A percentile compares a stretch with the other conserved stretches of the same genome.
Conservation (phyloP, 73 alveolate genomes). For the Uronychia setigera region DNA sequence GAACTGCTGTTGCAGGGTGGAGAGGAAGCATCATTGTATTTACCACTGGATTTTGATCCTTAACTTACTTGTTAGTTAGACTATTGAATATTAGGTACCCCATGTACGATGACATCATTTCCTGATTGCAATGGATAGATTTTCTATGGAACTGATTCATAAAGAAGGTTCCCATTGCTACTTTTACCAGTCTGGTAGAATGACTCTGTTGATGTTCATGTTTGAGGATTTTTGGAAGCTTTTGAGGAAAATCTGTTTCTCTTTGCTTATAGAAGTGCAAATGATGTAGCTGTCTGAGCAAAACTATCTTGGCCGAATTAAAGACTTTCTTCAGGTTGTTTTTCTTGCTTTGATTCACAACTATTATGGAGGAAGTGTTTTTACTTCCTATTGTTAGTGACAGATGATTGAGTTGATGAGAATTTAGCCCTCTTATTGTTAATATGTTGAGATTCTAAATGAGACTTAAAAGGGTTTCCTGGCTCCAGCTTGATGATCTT, state of each 20-base stretch:
- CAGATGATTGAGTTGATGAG: not conserved
- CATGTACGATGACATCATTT: not conserved
- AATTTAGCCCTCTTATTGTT: not conserved
- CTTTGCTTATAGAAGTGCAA: not conserved
- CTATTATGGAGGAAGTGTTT: not conserved
- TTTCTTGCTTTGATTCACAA: too few species aligned
- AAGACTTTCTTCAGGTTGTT: not conserved
- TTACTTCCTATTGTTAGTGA: not conserved
- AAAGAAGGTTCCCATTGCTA: not conserved
- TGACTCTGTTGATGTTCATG: not conserved
- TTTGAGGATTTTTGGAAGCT: not conserved
- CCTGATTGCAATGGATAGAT: not conserved
- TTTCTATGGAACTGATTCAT: not conserved
- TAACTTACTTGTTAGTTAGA: too few species aligned
- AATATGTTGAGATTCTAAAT: not conserved
- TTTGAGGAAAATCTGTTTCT: not conserved
- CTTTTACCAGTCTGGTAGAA: not conserved
- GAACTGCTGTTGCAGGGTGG: not conserved
- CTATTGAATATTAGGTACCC: too few species aligned
- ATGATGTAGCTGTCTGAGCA: not conserved
- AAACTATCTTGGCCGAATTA: not conserved
- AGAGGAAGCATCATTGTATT: not conserved
- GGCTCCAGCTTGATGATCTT: not conserved
- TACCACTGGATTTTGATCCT: not conserved
- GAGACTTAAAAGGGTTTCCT: not conserved